Conservation (phyloP, 805 yeast species). For the Zygoascus tannicola region DNA sequence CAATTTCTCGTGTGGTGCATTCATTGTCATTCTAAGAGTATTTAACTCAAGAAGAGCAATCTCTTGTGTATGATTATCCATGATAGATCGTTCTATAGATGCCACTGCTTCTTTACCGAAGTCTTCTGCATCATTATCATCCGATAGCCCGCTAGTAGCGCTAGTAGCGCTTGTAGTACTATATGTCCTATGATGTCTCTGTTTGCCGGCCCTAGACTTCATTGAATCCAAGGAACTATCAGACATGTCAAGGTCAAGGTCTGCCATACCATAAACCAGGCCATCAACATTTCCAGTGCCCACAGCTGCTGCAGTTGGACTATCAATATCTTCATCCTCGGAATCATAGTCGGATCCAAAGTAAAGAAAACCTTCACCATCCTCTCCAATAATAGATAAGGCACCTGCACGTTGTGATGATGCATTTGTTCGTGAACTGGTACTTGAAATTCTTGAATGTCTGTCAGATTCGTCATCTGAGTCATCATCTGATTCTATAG, state of each 20-base stretch:
- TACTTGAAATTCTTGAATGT: background rate
- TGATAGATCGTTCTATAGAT: slow-evolving; percentile 84
- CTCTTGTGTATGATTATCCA: slow-evolving; percentile 84
- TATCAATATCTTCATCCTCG: slow-evolving; percentile 13
- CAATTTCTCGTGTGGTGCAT: slow-evolving; percentile 89
- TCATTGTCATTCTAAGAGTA: slow-evolving; percentile 95
- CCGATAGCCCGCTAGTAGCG: slow-evolving; percentile 40
- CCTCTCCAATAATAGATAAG: slow-evolving; percentile 30
- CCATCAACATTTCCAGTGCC: slow-evolving; percentile 16
- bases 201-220: slow-evolving; percentile 3
- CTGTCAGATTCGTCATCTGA: slow-evolving; percentile 19
- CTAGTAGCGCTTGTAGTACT: slow-evolving; percentile 28
- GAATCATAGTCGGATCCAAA: slow-evolving; percentile 15
- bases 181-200: slow-evolving; percentile 15
- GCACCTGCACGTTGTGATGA: background rate
- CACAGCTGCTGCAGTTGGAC: slow-evolving; percentile 3
- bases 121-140: slow-evolving; percentile 55
- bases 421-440: background rate
- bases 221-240: slow-evolving; percentile 24
- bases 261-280: slow-evolving; percentile 21
- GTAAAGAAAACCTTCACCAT: slow-evolving; percentile 27
- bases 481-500: slow-evolving; percentile 30
- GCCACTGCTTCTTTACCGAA: slow-evolving; percentile 88
- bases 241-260: slow-evolving; percentile 25
- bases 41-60: slow-evolving; percentile 88